Evolutionary conservation across 495 filamentous ascomycete species (phyloP).

Genomic region (Penicillium angulare): DNA sequence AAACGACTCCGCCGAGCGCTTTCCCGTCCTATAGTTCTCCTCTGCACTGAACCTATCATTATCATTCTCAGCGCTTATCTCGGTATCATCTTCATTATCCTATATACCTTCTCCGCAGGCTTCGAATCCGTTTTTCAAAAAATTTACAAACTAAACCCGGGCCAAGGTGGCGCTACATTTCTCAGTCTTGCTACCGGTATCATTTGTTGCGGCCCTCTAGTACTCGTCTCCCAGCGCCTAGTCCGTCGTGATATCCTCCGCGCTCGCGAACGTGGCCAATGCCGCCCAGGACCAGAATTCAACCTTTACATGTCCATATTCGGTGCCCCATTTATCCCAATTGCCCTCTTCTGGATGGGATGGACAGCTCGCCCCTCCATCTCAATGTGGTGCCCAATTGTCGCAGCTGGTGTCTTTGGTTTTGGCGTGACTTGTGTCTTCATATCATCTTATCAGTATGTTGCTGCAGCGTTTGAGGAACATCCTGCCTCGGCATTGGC

Average conservation of each 20-base stretch:
- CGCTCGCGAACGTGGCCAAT: constrained; percentile 1
- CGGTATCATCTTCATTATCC: constrained; percentile 55
- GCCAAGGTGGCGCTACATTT: constrained; percentile 53
- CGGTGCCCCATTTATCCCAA: constrained; percentile 48
- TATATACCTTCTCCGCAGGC: constrained; percentile 60
- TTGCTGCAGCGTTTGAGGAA: constrained; percentile 47
- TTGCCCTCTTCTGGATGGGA: constrained; percentile 59
- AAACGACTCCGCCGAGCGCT: constrained; percentile 30
- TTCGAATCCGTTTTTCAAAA: constrained; percentile 58
- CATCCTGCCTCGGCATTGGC: constrained; percentile 36
- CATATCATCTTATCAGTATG: constrained; percentile 47
- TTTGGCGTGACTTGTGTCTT: constrained; percentile 47
- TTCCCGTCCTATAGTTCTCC: constrained; percentile 39
- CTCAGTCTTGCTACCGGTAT: constrained; percentile 54
- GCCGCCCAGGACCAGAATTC: constrained; percentile 52
- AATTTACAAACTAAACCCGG: constrained; percentile 45
- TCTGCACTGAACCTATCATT: constrained; percentile 40
- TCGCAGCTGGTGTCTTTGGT: constrained; percentile 44
- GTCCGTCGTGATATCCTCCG: constrained; percentile 12
- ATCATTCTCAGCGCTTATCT: constrained; percentile 50
- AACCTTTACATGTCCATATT: constrained; percentile 57
- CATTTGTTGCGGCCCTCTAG: constrained; percentile 34
- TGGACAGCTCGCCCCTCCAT: constrained; percentile 48
- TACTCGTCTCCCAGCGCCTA: constrained; percentile 40
- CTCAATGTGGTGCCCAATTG: constrained; percentile 46